phyloP scores from a whole-genome alignment of 2,329 filamentous ascomycete species.

The Paraconiothyrium sp. region DNA sequence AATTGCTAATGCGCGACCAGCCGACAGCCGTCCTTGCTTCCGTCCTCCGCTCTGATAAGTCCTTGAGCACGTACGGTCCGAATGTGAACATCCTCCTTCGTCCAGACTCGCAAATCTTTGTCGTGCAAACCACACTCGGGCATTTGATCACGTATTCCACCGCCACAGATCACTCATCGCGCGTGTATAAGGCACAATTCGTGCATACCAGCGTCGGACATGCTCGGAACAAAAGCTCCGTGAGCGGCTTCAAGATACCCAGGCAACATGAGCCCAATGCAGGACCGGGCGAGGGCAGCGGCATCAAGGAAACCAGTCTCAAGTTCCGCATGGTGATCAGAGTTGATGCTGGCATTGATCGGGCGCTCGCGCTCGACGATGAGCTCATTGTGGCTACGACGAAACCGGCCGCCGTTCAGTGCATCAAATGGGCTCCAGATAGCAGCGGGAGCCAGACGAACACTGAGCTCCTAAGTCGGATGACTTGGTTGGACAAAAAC shows the following conservation, averaged over 20 bases:
- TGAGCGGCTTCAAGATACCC: constrained; percentile 49
- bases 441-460: constrained; percentile 83
- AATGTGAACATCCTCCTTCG: constrained; percentile 87
- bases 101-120: constrained; percentile 90
- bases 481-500: constrained; percentile 85
- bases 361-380: constrained; percentile 87
- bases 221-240: constrained; percentile 60
- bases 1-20: constrained; percentile 58
- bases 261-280: constrained; percentile 50
- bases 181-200: constrained; percentile 87
- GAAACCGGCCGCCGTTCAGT: constrained; percentile 94
- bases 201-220: constrained; percentile 60
- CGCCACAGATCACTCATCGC: constrained; percentile 81
- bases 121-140: constrained; percentile 84
- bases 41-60: constrained; percentile 81
- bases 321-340: constrained; percentile 98
- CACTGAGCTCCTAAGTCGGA: constrained; percentile 87
- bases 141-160: constrained; percentile 96
- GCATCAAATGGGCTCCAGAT: constrained; percentile 93
- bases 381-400: constrained; percentile 91
- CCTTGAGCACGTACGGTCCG: constrained; percentile 81
- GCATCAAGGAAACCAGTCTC: constrained; percentile 85
- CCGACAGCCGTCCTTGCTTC: constrained; percentile 89
- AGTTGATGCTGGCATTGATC: constrained; percentile 92
- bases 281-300: constrained; percentile 82